phyloP scores from a whole-genome alignment of 2,329 filamentous ascomycete genomes.

The Fusarium mangiferae region DNA sequence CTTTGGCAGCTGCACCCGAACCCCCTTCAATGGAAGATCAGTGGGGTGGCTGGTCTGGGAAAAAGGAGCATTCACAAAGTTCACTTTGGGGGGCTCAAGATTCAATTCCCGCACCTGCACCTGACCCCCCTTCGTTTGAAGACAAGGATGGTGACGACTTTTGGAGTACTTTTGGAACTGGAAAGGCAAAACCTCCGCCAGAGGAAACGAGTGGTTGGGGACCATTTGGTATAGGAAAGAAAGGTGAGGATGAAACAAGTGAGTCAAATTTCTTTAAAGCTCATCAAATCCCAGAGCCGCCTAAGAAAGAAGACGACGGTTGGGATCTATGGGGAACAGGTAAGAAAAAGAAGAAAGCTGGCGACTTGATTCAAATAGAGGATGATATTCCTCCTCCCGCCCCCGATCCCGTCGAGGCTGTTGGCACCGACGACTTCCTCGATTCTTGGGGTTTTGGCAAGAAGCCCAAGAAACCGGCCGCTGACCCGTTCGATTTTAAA shows the following conservation, averaged over 20 bases:
- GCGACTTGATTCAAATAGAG: slow-evolving; percentile 52
- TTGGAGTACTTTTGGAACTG: slow-evolving; percentile 40
- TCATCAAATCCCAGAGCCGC: slow-evolving; percentile 21
- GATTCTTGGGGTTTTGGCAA: slow-evolving; percentile 66
- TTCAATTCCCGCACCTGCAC: slow-evolving; percentile 30
- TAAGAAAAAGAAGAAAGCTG: slow-evolving; percentile 52
- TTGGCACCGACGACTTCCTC: slow-evolving; percentile 63
- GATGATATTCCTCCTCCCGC: slow-evolving; percentile 45
- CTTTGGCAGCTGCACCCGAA: slow-evolving; percentile 35
- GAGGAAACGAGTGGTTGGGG: slow-evolving; percentile 40
- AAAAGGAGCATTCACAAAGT: slow-evolving; percentile 47
- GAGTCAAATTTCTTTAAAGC: slow-evolving; percentile 21
- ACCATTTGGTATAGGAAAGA: slow-evolving; percentile 35
- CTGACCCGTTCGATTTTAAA: slow-evolving; percentile 49
- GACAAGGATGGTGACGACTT: slow-evolving; percentile 41
- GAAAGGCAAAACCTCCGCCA: slow-evolving; percentile 36
- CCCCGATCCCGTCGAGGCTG: slow-evolving; percentile 46
- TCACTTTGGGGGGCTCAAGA: slow-evolving; percentile 40
- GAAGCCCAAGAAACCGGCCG: slow-evolving; percentile 54
- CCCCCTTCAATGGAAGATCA: slow-evolving; percentile 40
- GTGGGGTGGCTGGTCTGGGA: slow-evolving; percentile 45
- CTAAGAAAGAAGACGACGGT: slow-evolving; percentile 33
- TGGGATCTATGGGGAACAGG: slow-evolving; percentile 45
- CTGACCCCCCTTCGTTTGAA: slow-evolving; percentile 35
- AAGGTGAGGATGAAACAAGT: slow-evolving; percentile 40